phyloP scores from a whole-genome alignment of 2,329 filamentous ascomycete genomes.

The Fragosphaeria purpurea region DNA sequence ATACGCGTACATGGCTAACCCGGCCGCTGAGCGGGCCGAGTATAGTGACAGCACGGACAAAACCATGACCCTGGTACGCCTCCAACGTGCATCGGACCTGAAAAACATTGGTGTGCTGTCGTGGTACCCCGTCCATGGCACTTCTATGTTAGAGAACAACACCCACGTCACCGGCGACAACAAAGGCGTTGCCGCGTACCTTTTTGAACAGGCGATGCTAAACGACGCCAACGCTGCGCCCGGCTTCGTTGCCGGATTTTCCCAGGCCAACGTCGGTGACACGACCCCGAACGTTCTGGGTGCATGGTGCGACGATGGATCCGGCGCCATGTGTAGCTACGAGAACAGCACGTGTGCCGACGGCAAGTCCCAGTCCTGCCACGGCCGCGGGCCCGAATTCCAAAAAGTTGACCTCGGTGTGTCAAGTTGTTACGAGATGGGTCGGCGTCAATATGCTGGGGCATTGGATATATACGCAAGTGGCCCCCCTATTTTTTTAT shows the following conservation, averaged over 20 bases:
- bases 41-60: slow-evolving; percentile 55
- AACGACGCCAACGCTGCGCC: slow-evolving; percentile 33
- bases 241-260: slow-evolving; percentile 80
- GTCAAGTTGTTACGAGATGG: slow-evolving; percentile 67
- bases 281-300: slow-evolving; percentile 77
- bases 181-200: slow-evolving; percentile 77
- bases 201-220: slow-evolving; percentile 65
- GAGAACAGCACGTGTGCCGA: slow-evolving; percentile 76
- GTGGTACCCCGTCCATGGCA: slow-evolving; percentile 90
- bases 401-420: slow-evolving; percentile 58
- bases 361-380: slow-evolving; percentile 59
- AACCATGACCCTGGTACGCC: slow-evolving; percentile 67
- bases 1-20: slow-evolving; percentile 81
- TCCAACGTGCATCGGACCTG: slow-evolving; percentile 61
- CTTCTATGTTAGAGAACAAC: slow-evolving; percentile 83
- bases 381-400: slow-evolving; percentile 64
- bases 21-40: slow-evolving; percentile 58
- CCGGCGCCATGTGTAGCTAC: slow-evolving; percentile 59
- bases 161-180: slow-evolving; percentile 84
- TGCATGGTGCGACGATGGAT: slow-evolving; percentile 79
- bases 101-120: slow-evolving; percentile 75
- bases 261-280: slow-evolving; percentile 83
- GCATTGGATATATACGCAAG: slow-evolving; percentile 37
- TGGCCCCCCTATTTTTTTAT: neutral
- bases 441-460: slow-evolving; percentile 57